phyloP scores from a whole-genome alignment of 2,329 filamentous ascomycete species.

The Apiospora aurea region DNA sequence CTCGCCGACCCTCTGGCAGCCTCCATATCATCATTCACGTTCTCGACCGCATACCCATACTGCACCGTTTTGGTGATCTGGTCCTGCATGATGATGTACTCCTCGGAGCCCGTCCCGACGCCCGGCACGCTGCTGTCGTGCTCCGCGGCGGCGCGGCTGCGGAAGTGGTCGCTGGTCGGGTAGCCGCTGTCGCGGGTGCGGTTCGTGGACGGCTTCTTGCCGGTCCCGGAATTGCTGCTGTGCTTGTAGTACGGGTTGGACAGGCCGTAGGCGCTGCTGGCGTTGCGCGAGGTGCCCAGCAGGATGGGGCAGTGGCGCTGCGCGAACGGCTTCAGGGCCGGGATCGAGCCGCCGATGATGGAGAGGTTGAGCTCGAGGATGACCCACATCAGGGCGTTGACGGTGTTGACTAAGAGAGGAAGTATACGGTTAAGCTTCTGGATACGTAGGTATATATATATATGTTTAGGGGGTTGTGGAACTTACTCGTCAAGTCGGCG shows the following conservation, averaged over 20 bases:
- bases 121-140: neutral
- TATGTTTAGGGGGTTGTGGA: neutral
- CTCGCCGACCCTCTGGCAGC: neutral
- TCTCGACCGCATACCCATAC: constrained; percentile 28
- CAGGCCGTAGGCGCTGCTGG: constrained; percentile 6
- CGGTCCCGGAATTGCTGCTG: neutral
- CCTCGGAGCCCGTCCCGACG: constrained; percentile 27
- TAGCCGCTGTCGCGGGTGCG: constrained; percentile 16
- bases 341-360: constrained; percentile 37
- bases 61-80: constrained; percentile 30
- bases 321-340: constrained; percentile 36
- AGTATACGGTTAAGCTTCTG: neutral
- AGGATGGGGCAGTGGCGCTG: constrained; percentile 32
- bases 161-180: constrained; percentile 24
- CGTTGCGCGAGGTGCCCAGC: constrained; percentile 25
- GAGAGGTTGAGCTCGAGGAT: constrained; percentile 38
- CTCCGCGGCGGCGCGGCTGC: neutral
- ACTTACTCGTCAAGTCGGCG: constrained; percentile 31
- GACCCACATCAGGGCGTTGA: constrained; percentile 35
- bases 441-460: no score
- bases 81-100: constrained; percentile 30
- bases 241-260: neutral
- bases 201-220: constrained; percentile 5
- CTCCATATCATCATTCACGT: neutral
- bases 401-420: constrained; percentile 29